Evolutionary conservation across 2,329 filamentous ascomycete genomes (phyloP).

Genomic region (Aspergillus fijiensis): DNA sequence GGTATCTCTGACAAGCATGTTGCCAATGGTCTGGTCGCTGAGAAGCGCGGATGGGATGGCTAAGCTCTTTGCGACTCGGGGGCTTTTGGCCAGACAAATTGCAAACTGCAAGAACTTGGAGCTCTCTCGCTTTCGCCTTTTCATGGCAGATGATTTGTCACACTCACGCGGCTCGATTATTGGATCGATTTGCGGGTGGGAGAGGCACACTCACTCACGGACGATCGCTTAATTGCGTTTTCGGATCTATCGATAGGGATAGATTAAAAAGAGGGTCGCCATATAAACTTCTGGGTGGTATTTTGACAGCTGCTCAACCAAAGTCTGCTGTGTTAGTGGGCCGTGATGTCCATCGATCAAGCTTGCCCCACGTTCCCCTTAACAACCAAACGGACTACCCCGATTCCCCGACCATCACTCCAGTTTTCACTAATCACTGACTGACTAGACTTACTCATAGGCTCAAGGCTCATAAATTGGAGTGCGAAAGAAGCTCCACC

Average conservation of each 20-base stretch:
- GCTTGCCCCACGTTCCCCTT: conserved; percentile 1
- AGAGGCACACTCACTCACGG: not conserved
- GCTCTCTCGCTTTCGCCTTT: not conserved
- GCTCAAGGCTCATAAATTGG: not conserved
- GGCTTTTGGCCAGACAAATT: not conserved
- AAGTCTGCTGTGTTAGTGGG: not conserved
- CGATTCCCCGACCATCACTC: too few species aligned
- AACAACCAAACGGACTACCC: not conserved
- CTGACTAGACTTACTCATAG: too few species aligned
- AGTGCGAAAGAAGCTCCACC: not conserved
- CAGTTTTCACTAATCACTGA: too few species aligned
- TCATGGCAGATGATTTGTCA: not conserved
- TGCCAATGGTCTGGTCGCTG: not conserved
- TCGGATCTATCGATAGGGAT: not conserved
- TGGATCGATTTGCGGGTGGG: not conserved
- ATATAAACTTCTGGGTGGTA: not conserved
- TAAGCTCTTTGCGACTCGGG: too few species aligned
- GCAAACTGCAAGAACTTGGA: too few species aligned
- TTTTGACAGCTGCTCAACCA: not conserved
- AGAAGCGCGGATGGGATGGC: too few species aligned
- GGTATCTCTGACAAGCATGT: not conserved
- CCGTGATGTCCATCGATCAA: not conserved
- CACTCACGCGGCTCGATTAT: not conserved
- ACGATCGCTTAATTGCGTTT: not conserved
- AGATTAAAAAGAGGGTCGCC: not conserved